These are phyloP conservation scores for Drosera spatulata DNA, from an alignment of 179 eudicot genomes.

Conservation along the genomic window DNA sequence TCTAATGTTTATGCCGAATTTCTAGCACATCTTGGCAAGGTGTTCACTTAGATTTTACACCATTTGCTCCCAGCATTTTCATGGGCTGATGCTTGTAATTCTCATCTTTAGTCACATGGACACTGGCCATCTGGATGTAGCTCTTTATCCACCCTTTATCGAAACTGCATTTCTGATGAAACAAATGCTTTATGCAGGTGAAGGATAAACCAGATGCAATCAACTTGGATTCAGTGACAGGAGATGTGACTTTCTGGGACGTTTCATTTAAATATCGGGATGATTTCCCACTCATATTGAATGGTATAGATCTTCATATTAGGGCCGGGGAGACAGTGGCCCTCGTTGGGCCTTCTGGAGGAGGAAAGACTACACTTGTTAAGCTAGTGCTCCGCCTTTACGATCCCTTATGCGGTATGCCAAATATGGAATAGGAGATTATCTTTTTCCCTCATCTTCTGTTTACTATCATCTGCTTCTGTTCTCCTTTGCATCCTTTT, in stretches of 20 bases:
- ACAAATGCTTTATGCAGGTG: slow-evolving; percentile 26
- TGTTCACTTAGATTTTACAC: too few relatives aligned
- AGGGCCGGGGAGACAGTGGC: slow-evolving; percentile 89
- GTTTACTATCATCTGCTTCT: too few relatives aligned
- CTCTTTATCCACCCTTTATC: neutral
- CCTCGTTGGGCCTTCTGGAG: slow-evolving; percentile 96
- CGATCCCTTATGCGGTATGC: slow-evolving; percentile 73
- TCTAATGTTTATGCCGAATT: too few relatives aligned
- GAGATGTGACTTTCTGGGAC: slow-evolving; percentile 57
- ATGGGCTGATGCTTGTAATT: too few relatives aligned
- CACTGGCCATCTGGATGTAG: too few relatives aligned
- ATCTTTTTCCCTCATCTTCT: too few relatives aligned
- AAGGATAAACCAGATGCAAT: slow-evolving; percentile 59
- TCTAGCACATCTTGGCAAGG: too few relatives aligned
- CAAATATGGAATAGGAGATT: neutral
- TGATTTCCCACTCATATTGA: slow-evolving; percentile 47
- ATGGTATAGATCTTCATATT: slow-evolving; percentile 62
- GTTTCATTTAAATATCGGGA: slow-evolving; percentile 62
- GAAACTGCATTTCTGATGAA: neutral
- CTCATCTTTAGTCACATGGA: too few relatives aligned
- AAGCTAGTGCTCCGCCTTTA: slow-evolving; percentile 95
- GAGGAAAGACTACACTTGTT: slow-evolving; percentile 88
- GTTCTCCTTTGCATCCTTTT: slow-evolving; percentile 3
- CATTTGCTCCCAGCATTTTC: too few relatives aligned
- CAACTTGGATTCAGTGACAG: slow-evolving; percentile 44